A percentile compares a stretch with the other conserved stretches of the same genome.
Evolutionary conservation across 75 land plant species (phyloP).

Genomic region (Pseudotsuga menziesii): DNA sequence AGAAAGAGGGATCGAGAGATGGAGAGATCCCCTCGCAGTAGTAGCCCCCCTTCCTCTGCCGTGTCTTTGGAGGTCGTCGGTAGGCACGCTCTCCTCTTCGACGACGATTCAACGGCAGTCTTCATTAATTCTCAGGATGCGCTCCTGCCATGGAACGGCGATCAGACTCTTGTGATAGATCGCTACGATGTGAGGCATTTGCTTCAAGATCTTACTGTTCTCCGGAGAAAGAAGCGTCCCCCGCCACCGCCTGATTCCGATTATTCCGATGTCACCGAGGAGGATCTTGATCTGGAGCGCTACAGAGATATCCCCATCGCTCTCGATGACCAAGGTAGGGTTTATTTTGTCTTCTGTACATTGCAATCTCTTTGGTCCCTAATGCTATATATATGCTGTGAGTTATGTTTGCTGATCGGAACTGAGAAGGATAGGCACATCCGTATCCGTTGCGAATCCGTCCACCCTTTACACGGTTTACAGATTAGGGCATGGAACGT

Average conservation of each 20-base stretch:
- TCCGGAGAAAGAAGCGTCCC: constrained; percentile 12
- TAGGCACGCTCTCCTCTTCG: constrained; percentile 75
- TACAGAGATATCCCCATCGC: constrained; percentile 52
- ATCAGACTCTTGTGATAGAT: constrained; percentile 56
- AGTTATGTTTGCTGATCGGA: background rate
- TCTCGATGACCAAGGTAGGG: constrained; percentile 8
- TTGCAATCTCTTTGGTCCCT: background rate
- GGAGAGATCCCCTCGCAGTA: background rate
- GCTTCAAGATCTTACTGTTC: constrained; percentile 36
- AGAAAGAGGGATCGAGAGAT: background rate
- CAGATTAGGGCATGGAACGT: background rate
- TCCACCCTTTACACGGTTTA: background rate
- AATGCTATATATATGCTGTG: background rate
- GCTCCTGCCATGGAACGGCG: constrained; percentile 61
- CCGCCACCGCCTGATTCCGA: constrained; percentile 14
- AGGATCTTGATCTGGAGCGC: constrained; percentile 65
- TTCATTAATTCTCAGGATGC: constrained; percentile 75
- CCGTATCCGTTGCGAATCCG: background rate
- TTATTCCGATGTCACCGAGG: constrained; percentile 8
- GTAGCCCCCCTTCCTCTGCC: background rate
- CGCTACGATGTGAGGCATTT: constrained; percentile 93
- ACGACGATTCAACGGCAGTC: constrained; percentile 70
- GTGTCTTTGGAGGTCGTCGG: constrained; percentile 49
- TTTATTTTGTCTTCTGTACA: background rate
- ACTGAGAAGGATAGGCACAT: background rate